Conservation (phyloP, 768 basidiomycete genomes). For the Auricularia sp. region DNA sequence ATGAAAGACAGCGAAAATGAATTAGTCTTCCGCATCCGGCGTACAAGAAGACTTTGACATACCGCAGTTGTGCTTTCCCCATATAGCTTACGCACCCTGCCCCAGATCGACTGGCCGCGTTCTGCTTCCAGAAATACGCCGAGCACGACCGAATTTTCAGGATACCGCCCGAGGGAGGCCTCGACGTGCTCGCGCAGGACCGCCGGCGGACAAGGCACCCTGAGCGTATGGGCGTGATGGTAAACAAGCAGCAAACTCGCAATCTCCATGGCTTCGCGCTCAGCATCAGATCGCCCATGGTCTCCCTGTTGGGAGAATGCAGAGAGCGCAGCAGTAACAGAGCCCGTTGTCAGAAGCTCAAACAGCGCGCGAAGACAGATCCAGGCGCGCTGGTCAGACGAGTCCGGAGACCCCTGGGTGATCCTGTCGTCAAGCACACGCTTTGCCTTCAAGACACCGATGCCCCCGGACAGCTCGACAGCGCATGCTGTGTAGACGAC, state of each 20-base stretch:
- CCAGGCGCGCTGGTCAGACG: slow-evolving; percentile 59
- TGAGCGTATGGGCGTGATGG: slow-evolving; percentile 43
- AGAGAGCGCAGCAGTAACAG: slow-evolving; percentile 30
- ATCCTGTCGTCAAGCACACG: slow-evolving; percentile 48
- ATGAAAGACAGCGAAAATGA: not conserved
- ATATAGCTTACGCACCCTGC: slow-evolving; percentile 47
- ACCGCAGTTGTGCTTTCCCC: slow-evolving; percentile 28
- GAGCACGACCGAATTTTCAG: slow-evolving; percentile 60
- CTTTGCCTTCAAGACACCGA: slow-evolving; percentile 53
- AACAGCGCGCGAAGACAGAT: slow-evolving; percentile 53
- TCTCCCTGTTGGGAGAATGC: slow-evolving; percentile 23
- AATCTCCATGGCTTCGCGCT: slow-evolving; percentile 47
- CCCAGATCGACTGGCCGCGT: slow-evolving; percentile 72
- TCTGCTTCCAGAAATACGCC: slow-evolving; percentile 69
- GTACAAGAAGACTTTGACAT: not conserved
- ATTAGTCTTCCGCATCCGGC: not conserved
- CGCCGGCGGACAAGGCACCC: slow-evolving; percentile 45
- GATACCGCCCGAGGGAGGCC: slow-evolving; percentile 45
- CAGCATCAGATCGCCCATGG: not conserved
- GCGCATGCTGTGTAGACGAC: slow-evolving; percentile 46
- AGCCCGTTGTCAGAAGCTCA: slow-evolving; percentile 40
- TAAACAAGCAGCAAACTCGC: slow-evolving; percentile 52
- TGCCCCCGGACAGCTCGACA: slow-evolving; percentile 34
- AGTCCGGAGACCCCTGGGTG: slow-evolving; percentile 16
- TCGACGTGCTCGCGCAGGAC: slow-evolving; percentile 48